Base-by-base conservation (phyloP, 2,329 filamentous ascomycete species). In the Mycosphaerella sp. region DNA sequence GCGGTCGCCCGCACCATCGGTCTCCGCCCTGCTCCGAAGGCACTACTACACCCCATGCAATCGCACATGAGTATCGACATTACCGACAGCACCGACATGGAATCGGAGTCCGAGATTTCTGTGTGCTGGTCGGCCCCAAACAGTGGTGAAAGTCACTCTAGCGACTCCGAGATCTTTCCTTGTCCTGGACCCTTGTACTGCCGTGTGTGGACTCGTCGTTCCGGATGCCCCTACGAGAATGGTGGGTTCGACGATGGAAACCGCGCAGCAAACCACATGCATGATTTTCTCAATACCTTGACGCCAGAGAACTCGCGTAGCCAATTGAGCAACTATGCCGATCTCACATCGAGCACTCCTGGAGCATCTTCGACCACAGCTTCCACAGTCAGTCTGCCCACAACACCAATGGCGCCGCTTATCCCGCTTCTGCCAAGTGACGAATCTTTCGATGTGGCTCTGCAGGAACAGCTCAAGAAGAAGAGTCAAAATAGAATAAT, bases 1-100 rank as follows among this genome's bases (percentile, higher is more conserved):
- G 49, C 56, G 2, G 57, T 70, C 30, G 61, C 72, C 25, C 62
- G 64, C 30, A 65, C 54, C 17, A 66, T 74, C 10, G 68, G 66
- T 14, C 59, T 68, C 2, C 63, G 59, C 10, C 18, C 55, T 36
- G 42, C 51, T 14, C 30, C 50, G 5, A n/a, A 39, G 10, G 40
- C 51, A n/a, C 17, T 30, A 3, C 36, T 40, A n/a, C 49, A 12
- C 25, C 44, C 41, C 21, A 21, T 36, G 16, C 42, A 42, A 32
- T 49, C 46, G 6, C 44, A 55, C n/a, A 39, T 44, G 6, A 61
- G 58, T 37, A 41, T 58, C 17, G 60, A 67, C 49, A 64, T 69
- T 43, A 68, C 64, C 2, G 50, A 54, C 30, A 41, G 43, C 44
- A 69, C 64, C 1, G 49, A 54, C 25, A 42, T 41, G 14, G 51